Percentiles rank a stretch among this genome's conserved stretches.
These are phyloP conservation scores for Benincasa hispida DNA, from an alignment of 306 rosid species.

Conservation along the genomic window DNA sequence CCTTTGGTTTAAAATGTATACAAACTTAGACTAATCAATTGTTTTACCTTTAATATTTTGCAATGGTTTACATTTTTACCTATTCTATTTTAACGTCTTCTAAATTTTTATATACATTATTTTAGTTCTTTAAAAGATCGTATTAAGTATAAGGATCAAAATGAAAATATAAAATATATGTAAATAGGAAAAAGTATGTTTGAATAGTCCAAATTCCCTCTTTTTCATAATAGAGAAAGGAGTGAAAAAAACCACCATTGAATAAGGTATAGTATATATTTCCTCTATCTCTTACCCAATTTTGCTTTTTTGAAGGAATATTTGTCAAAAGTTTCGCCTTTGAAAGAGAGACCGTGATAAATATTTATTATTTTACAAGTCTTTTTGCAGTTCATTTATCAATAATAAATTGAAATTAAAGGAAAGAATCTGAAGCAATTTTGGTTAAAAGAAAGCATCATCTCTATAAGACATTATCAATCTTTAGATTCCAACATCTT, in stretches of 20 bases:
- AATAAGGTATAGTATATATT: background rate
- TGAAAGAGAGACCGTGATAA: background rate
- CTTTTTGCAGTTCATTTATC: background rate
- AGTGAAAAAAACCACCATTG: background rate
- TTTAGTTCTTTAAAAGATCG: too few relatives aligned
- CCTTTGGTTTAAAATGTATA: too few relatives aligned
- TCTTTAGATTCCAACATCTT: background rate
- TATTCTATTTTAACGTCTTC: too few relatives aligned
- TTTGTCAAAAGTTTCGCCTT: background rate
- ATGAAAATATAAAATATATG: too few relatives aligned
- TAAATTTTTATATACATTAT: too few relatives aligned
- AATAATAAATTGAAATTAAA: background rate
- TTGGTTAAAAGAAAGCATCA: background rate
- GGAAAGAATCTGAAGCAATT: background rate
- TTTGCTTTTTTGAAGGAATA: slow-evolving; percentile 3
- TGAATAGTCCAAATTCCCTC: background rate
- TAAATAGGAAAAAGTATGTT: background rate
- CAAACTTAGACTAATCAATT: too few relatives aligned
- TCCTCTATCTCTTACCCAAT: background rate
- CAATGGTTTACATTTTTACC: too few relatives aligned
- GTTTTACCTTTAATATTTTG: too few relatives aligned
- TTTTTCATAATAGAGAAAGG: background rate
- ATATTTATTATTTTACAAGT: background rate
- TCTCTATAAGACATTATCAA: background rate
- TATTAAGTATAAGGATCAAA: too few relatives aligned